Percentiles rank a stretch among this genome's conserved stretches.
These are phyloP conservation scores for Cladorrhinum samala DNA, from an alignment of 495 filamentous ascomycete genomes.

Conservation along the genomic window DNA sequence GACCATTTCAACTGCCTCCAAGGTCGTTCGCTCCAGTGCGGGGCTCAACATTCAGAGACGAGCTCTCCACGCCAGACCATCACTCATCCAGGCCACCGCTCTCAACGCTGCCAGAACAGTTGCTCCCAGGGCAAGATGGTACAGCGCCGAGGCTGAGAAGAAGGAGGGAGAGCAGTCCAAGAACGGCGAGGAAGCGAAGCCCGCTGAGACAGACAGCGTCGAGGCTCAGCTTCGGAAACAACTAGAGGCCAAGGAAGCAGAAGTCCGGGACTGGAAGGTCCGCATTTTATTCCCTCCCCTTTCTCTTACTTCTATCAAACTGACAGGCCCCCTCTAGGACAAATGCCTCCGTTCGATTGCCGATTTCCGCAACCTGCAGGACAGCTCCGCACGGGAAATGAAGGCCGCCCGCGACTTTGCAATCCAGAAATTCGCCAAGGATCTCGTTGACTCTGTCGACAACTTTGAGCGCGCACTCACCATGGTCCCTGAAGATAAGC, in stretches of 20 bases:
- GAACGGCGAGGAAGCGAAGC: slow-evolving; percentile 20
- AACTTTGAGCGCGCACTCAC: slow-evolving; percentile 89
- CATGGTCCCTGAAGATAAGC: slow-evolving; percentile 68
- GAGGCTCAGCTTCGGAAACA: slow-evolving; percentile 52
- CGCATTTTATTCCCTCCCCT: slow-evolving; percentile 7
- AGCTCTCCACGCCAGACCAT: slow-evolving; percentile 15
- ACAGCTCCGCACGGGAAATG: slow-evolving; percentile 86
- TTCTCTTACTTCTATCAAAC: neutral
- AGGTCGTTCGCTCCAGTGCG: slow-evolving; percentile 29
- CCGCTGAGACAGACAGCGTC: slow-evolving; percentile 24
- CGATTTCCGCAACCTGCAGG: slow-evolving; percentile 95
- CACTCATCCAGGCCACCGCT: slow-evolving; percentile 23
- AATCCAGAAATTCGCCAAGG: slow-evolving; percentile 88
- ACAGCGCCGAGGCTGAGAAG: slow-evolving; percentile 35
- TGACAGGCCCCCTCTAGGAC: slow-evolving; percentile 51
- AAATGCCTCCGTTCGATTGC: slow-evolving; percentile 87
- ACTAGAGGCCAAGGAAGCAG: slow-evolving; percentile 77
- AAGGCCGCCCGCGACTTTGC: slow-evolving; percentile 83
- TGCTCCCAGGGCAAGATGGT: slow-evolving; percentile 36
- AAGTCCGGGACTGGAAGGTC: slow-evolving; percentile 84
- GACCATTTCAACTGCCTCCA: slow-evolving; percentile 32
- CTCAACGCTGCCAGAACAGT: slow-evolving; percentile 19
- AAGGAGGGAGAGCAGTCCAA: slow-evolving; percentile 30
- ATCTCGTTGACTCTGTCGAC: slow-evolving; percentile 89
- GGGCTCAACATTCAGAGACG: slow-evolving; percentile 22